phyloP scores from a whole-genome alignment of 768 basidiomycete genomes.

The Chalciporus chontae region DNA sequence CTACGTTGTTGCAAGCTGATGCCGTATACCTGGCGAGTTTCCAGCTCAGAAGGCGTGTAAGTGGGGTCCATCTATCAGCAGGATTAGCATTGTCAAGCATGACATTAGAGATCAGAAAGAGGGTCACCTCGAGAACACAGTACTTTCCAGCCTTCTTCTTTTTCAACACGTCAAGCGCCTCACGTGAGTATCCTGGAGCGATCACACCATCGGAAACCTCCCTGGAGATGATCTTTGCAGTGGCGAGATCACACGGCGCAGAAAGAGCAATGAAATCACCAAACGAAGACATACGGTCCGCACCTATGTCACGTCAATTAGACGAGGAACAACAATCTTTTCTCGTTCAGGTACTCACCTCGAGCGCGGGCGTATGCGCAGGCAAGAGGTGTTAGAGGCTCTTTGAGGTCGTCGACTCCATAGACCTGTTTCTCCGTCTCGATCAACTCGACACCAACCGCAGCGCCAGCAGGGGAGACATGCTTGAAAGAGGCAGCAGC shows the following conservation, averaged over 20 bases:
- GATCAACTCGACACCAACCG: slow-evolving; percentile 81
- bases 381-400: slow-evolving; percentile 83
- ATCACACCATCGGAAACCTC: slow-evolving; percentile 99
- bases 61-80: slow-evolving; percentile 74
- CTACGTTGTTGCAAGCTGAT: slow-evolving; percentile 85
- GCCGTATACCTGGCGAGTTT: slow-evolving; percentile 96
- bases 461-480: slow-evolving; percentile 96
- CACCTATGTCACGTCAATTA: slow-evolving; percentile 47
- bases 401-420: slow-evolving; percentile 93
- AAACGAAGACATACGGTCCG: slow-evolving; percentile 99
- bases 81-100: slow-evolving; percentile 6
- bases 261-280: slow-evolving; percentile 98
- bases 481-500: slow-evolving; percentile 99
- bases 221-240: slow-evolving; percentile 95
- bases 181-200: slow-evolving; percentile 85
- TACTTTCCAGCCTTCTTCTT: slow-evolving; percentile 99
- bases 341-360: slow-evolving; percentile 43
- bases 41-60: slow-evolving; percentile 74
- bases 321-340: neutral
- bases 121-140: slow-evolving; percentile 83
- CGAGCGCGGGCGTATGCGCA: slow-evolving; percentile 94
- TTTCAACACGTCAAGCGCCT: slow-evolving; percentile 83
- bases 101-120: neutral
- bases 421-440: slow-evolving; percentile 91
- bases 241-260: slow-evolving; percentile 87